These are phyloP conservation scores for Phytophthora parvispora DNA, from an alignment of 352 stramenopile species.

Conservation along the genomic window DNA sequence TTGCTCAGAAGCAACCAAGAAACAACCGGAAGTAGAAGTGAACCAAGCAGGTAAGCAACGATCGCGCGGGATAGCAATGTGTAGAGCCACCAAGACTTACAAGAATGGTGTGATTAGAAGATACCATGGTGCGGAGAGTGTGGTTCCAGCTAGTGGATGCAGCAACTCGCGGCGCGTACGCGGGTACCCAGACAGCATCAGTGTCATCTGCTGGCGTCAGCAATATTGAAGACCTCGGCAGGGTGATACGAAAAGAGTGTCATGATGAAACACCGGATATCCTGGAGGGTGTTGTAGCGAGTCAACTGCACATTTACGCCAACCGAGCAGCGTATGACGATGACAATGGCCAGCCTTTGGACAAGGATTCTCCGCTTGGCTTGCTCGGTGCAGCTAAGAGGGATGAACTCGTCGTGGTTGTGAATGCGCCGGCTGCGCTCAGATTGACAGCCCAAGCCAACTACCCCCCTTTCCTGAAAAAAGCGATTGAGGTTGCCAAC, in stretches of 20 bases:
- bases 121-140: background rate
- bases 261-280: background rate
- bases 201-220: background rate
- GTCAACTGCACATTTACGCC: background rate
- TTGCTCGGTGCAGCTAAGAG: background rate
- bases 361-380: background rate
- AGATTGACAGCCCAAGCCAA: background rate
- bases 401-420: background rate
- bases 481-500: conserved; percentile 8
- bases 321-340: conserved; percentile 14
- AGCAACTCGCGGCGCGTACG: background rate
- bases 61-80: no score
- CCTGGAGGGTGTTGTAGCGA: background rate
- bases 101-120: no score
- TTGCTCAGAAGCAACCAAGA: no score
- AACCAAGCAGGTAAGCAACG: no score
- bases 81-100: no score
- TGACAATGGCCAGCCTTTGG: conserved; percentile 8
- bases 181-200: background rate
- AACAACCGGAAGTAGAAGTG: no score
- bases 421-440: background rate
- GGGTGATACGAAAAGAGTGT: background rate
- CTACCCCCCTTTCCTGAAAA: conserved; percentile 1
- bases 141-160: background rate
- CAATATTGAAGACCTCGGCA: background rate